Percentiles rank a stretch among this genome's conserved stretches.
phyloP scores from a whole-genome alignment of 148 eudicot species.

The Vaccinium darrowii region DNA sequence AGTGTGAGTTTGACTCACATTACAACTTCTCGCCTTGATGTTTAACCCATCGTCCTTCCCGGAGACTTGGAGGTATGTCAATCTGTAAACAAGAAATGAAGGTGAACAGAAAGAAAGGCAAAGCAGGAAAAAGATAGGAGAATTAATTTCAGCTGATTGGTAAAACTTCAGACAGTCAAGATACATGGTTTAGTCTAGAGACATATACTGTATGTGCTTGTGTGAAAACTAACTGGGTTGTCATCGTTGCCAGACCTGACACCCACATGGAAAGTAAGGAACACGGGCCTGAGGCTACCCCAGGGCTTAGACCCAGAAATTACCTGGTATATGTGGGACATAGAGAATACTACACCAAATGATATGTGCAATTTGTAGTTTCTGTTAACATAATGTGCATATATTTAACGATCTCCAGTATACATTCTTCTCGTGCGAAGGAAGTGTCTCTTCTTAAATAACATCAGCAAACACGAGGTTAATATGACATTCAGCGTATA shows the following conservation, averaged over 20 bases:
- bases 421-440: background rate
- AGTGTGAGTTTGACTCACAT: conserved; percentile 48
- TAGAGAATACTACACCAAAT: background rate
- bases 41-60: conserved; percentile 93
- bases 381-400: background rate
- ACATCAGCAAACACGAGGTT: background rate
- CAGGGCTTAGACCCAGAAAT: background rate
- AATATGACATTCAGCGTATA: background rate
- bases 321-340: background rate
- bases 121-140: background rate
- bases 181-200: background rate
- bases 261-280: background rate
- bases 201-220: background rate
- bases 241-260: background rate
- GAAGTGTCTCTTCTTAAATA: background rate
- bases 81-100: conserved; percentile 42
- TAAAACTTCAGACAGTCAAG: background rate
- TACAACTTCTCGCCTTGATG: conserved; percentile 75
- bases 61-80: conserved; percentile 78
- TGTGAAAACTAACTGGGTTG: background rate
- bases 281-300: background rate
- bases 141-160: background rate
- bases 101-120: conserved; percentile 6
- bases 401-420: background rate
- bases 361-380: background rate